Conservation (phyloP, 1,284 basidiomycete genomes). For the Ganoderma boninense region DNA sequence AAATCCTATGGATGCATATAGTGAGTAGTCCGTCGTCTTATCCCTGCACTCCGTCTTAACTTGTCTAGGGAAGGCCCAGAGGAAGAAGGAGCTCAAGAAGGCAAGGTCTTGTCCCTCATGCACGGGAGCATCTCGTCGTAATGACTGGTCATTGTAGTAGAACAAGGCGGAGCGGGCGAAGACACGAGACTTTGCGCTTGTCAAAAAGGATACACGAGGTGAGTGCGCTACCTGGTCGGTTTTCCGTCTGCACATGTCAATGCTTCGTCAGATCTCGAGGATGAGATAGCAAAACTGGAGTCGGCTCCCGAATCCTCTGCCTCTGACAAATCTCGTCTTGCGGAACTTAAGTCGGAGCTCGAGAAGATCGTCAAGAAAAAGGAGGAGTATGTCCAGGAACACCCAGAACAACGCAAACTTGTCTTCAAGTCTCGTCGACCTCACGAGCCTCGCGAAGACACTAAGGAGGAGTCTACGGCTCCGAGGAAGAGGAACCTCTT, state of each 20-base stretch:
- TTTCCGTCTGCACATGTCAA: neutral
- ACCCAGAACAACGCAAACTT: constrained; percentile 86
- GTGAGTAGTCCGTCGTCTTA: constrained; percentile 51
- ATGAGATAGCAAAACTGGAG: constrained; percentile 74
- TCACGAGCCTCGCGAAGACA: constrained; percentile 55
- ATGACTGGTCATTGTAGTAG: constrained; percentile 61
- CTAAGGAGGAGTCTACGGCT: constrained; percentile 43
- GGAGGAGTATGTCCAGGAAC: constrained; percentile 88
- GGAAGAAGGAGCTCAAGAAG: constrained; percentile 93
- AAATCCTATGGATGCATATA: constrained; percentile 88
- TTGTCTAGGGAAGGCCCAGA: constrained; percentile 78
- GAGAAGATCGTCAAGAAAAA: constrained; percentile 85
- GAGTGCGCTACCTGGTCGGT: constrained; percentile 23
- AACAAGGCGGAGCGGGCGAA: constrained; percentile 86
- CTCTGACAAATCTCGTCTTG: constrained; percentile 62
- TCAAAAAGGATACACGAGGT: constrained; percentile 91
- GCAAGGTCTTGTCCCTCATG: constrained; percentile 49
- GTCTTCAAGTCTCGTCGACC: constrained; percentile 68
- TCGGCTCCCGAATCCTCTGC: constrained; percentile 50
- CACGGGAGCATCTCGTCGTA: constrained; percentile 14
- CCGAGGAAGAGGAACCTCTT: constrained; percentile 72
- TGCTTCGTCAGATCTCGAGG: constrained; percentile 64
- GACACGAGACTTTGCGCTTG: constrained; percentile 80
- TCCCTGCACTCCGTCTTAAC: constrained; percentile 11
- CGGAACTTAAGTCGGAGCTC: constrained; percentile 79